Evolutionary conservation across 2,329 filamentous ascomycete species (phyloP).

Genomic region (Colletotrichum sp.): DNA sequence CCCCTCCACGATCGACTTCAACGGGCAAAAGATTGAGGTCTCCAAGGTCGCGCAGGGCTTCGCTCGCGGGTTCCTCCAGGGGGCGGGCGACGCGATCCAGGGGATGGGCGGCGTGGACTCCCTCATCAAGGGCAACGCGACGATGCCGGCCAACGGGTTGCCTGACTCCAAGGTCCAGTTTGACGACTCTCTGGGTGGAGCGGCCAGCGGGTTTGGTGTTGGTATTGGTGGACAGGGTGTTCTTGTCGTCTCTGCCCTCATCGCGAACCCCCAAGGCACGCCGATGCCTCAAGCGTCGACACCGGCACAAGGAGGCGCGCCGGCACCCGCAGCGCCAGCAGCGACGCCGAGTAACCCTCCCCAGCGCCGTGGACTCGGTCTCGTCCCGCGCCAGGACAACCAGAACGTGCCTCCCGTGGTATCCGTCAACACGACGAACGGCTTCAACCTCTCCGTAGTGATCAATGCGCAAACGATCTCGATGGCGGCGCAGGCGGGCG

Average conservation of each 20-base stretch:
- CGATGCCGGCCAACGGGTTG: slow-evolving; percentile 16
- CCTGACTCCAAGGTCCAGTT: slow-evolving; percentile 31
- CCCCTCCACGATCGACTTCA: slow-evolving; percentile 21
- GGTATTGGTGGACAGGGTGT: slow-evolving; percentile 38
- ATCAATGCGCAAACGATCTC: slow-evolving; percentile 34
- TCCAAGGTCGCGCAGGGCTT: slow-evolving; percentile 36
- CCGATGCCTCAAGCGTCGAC: not conserved
- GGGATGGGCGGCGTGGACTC: slow-evolving; percentile 35
- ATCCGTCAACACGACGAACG: slow-evolving; percentile 12
- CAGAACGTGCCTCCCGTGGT: slow-evolving; percentile 8
- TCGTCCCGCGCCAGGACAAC: not conserved
- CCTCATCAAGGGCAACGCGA: slow-evolving; percentile 32
- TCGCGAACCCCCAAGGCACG: slow-evolving; percentile 24
- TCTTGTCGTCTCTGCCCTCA: slow-evolving; percentile 31
- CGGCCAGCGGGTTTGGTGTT: slow-evolving; percentile 37
- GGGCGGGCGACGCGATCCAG: slow-evolving; percentile 36
- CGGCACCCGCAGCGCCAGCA: not conserved
- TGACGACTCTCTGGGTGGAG: slow-evolving; percentile 38
- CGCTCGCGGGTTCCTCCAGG: slow-evolving; percentile 37
- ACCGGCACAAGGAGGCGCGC: not conserved
- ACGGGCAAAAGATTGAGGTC: slow-evolving; percentile 24
- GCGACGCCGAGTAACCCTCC: not conserved
- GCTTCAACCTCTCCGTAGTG: slow-evolving; percentile 30
- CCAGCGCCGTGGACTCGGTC: not conserved
- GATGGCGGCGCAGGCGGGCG: slow-evolving; percentile 28